Conservation (phyloP, 306 rosid species). For the Sindora glabra region DNA sequence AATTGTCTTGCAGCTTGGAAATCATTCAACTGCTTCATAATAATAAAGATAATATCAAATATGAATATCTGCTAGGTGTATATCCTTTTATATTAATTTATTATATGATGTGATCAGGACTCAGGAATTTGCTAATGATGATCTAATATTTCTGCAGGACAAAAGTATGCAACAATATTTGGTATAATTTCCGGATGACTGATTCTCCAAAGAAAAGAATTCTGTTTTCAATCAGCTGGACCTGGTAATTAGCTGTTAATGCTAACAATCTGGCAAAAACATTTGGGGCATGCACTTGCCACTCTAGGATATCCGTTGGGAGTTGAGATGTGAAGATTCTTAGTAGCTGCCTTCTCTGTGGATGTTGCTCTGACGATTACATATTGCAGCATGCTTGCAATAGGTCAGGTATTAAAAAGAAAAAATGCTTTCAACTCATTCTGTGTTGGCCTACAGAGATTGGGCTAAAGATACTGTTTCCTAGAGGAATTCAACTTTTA, state of each 20-base stretch:
- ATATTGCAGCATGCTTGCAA: slow-evolving; percentile 80
- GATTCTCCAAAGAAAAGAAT: slow-evolving; percentile 81
- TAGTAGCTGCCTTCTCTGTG: slow-evolving; percentile 69
- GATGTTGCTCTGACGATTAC: slow-evolving; percentile 70
- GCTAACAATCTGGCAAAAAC: too few species aligned
- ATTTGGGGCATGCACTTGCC: too few species aligned
- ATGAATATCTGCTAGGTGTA: slow-evolving; percentile 8
- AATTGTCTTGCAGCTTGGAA: too few species aligned
- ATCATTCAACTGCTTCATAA: too few species aligned
- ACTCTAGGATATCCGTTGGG: slow-evolving; percentile 79
- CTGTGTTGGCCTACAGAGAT: too few species aligned
- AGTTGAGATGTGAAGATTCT: slow-evolving; percentile 56
- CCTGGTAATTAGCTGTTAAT: slow-evolving; percentile 2
- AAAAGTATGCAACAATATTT: slow-evolving; percentile 85
- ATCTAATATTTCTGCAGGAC: slow-evolving; percentile 1
- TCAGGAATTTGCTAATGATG: background rate
- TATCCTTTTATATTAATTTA: background rate
- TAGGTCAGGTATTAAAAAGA: slow-evolving; percentile 65
- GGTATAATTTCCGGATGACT: slow-evolving; percentile 88
- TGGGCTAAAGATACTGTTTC: background rate
- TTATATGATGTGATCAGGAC: background rate
- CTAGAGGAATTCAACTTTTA: background rate
- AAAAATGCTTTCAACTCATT: background rate
- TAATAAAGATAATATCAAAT: too few species aligned
- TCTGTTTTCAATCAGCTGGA: slow-evolving; percentile 96